Percentiles rank a stretch among this genome's conserved stretches.
Conservation (phyloP, 139 green algal genomes). For the Eudorina sp. region DNA sequence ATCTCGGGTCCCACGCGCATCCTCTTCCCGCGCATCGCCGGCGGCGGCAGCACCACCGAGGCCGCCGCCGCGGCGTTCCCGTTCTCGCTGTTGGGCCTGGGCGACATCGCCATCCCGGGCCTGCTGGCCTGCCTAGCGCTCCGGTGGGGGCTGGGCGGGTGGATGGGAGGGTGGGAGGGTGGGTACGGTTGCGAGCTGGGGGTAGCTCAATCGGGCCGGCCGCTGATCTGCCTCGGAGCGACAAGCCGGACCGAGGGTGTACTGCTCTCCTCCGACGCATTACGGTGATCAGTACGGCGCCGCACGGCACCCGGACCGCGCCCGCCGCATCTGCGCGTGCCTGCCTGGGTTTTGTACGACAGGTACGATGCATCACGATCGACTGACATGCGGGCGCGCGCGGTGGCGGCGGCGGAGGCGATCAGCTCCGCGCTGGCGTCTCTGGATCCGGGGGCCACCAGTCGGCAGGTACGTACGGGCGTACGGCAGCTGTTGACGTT, state of each 20-base stretch:
- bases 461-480: background rate
- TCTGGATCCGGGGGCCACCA: conserved; percentile 52
- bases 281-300: no score
- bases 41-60: conserved; percentile 55
- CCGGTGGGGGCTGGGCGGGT: conserved; percentile 27
- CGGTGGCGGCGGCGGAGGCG: conserved; percentile 70
- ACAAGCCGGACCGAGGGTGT: no score
- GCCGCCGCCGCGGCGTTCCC: conserved; percentile 78
- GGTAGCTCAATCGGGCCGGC: no score
- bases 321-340: no score
- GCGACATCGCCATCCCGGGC: conserved; percentile 92
- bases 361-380: conserved; percentile 82
- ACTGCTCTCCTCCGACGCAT: no score
- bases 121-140: conserved; percentile 87
- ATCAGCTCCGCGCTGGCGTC: conserved; percentile 66
- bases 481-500: no score
- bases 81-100: conserved; percentile 90
- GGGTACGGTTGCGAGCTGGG: no score
- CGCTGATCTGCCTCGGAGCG: no score
- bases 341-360: no score
- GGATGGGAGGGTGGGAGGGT: no score
- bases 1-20: conserved; percentile 83
- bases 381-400: conserved; percentile 71
- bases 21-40: conserved; percentile 82
- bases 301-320: no score